phyloP scores from a whole-genome alignment of 2,329 filamentous ascomycete genomes.

The Colletotrichum sidae region DNA sequence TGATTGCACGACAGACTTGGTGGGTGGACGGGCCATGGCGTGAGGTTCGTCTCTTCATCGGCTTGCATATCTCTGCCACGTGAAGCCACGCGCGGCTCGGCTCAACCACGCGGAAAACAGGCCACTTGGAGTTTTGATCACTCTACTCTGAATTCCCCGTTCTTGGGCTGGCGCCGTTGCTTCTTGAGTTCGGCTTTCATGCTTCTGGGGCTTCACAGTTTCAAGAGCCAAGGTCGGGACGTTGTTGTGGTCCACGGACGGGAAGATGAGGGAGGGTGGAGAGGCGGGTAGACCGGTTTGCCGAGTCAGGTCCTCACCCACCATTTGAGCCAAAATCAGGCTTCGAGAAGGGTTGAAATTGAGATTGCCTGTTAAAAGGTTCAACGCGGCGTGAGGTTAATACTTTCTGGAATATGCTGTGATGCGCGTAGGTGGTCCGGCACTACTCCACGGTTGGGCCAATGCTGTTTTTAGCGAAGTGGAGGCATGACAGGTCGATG shows the following conservation, averaged over 20 bases:
- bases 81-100: slow-evolving; percentile 9
- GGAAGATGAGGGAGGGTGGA: slow-evolving; percentile 1
- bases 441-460: slow-evolving; percentile 1
- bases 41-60: slow-evolving; percentile 31
- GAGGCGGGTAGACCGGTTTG: slow-evolving; percentile 4
- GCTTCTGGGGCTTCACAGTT: background rate
- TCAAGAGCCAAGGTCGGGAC: background rate
- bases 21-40: slow-evolving; percentile 24
- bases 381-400: background rate
- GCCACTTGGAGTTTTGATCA: slow-evolving; percentile 7
- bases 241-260: too few relatives aligned
- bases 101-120: slow-evolving; percentile 19
- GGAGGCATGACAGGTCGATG: background rate
- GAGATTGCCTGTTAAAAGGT: background rate
- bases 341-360: background rate
- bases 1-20: background rate
- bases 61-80: slow-evolving; percentile 7
- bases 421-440: background rate
- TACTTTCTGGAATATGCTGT: slow-evolving; percentile 5
- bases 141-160: background rate
- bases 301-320: slow-evolving; percentile 5
- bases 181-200: background rate
- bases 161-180: background rate
- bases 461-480: background rate
- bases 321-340: too few relatives aligned